Evolutionary conservation across 2,329 filamentous ascomycete species (phyloP).

Genomic region (Didymellaceae sp.): DNA sequence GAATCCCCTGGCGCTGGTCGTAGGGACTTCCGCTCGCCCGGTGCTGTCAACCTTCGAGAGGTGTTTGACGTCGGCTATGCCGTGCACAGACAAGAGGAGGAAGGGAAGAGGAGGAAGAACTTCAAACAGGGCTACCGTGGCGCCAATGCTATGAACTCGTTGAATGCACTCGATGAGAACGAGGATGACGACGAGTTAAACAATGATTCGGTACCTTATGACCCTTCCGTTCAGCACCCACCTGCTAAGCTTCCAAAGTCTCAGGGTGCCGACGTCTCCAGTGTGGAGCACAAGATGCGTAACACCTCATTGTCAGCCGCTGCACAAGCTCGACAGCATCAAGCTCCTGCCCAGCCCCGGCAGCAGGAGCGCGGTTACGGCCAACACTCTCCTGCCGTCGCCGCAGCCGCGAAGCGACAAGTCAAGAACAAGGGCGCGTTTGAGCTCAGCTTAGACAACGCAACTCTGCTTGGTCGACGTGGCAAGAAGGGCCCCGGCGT

Average conservation of each 20-base stretch:
- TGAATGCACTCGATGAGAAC: conserved; percentile 70
- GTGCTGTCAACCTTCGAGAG: conserved; percentile 92
- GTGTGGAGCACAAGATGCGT: conserved; percentile 86
- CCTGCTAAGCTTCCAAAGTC: conserved; percentile 73
- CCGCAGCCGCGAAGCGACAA: conserved; percentile 81
- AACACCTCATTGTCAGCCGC: conserved; percentile 77
- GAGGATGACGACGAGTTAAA: conserved; percentile 71
- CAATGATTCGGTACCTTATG: conserved; percentile 65
- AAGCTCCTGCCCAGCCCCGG: conserved; percentile 43
- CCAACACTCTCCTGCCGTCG: conserved; percentile 84
- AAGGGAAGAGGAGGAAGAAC: conserved; percentile 88
- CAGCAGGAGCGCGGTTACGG: conserved; percentile 75
- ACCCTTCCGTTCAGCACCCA: conserved; percentile 55
- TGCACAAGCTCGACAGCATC: conserved; percentile 64
- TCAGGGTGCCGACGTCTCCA: conserved; percentile 67
- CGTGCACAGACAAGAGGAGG: conserved; percentile 95
- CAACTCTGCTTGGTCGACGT: conserved; percentile 81
- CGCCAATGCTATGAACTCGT: conserved; percentile 67
- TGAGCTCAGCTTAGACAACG: conserved; percentile 89
- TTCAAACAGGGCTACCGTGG: conserved; percentile 73
- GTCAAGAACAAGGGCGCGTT: conserved; percentile 83
- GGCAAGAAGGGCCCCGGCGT: conserved; percentile 56
- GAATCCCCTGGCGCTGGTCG: conserved; percentile 70
- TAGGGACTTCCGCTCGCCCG: conserved; percentile 93
- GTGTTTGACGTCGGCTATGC: conserved; percentile 99